A percentile compares a stretch with the other conserved stretches of the same genome.
These are phyloP conservation scores for Phytomonas serpens DNA, from an alignment of 208 protist species.

Conservation along the genomic window DNA sequence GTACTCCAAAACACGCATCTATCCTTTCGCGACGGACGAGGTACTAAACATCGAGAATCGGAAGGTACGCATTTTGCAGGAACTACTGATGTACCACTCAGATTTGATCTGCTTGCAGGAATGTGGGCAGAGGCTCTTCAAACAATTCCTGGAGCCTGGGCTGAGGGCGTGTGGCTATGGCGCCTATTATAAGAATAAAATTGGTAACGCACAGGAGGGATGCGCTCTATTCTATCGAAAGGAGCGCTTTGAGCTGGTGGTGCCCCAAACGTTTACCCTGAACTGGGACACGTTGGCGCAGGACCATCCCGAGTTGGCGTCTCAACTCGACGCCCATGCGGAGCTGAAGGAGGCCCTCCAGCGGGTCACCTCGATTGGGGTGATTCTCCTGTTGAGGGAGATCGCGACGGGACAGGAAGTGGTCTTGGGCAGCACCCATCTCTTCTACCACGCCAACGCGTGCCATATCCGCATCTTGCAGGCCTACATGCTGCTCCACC, in stretches of 20 bases:
- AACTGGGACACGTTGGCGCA: slow-evolving; percentile 42
- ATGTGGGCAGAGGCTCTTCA: slow-evolving; percentile 75
- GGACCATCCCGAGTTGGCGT: slow-evolving; percentile 33
- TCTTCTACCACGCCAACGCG: slow-evolving; percentile 88
- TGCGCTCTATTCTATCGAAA: slow-evolving; percentile 56
- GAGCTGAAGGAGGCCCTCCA: slow-evolving; percentile 62
- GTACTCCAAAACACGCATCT: slow-evolving; percentile 57
- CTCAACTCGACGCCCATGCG: slow-evolving; percentile 23
- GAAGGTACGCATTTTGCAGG: slow-evolving; percentile 65
- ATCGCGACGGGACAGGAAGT: slow-evolving; percentile 30
- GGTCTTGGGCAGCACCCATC: slow-evolving; percentile 85
- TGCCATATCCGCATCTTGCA: slow-evolving; percentile 90
- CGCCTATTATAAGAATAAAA: slow-evolving; percentile 74
- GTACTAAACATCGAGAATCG: slow-evolving; percentile 62
- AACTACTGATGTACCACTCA: slow-evolving; percentile 70
- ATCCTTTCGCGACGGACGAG: slow-evolving; percentile 78
- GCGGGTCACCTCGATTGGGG: slow-evolving; percentile 50
- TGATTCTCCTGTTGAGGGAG: slow-evolving; percentile 35
- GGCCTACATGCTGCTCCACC: slow-evolving; percentile 50
- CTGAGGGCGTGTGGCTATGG: slow-evolving; percentile 57
- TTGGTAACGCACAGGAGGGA: slow-evolving; percentile 61
- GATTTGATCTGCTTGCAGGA: slow-evolving; percentile 87
- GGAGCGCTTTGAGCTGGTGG: slow-evolving; percentile 37
- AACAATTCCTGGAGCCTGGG: slow-evolving; percentile 51
- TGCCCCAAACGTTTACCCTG: slow-evolving; percentile 31